phyloP scores from a whole-genome alignment of 192 early-diverging fungal genomes.

The Rhizophlyctis rosea region DNA sequence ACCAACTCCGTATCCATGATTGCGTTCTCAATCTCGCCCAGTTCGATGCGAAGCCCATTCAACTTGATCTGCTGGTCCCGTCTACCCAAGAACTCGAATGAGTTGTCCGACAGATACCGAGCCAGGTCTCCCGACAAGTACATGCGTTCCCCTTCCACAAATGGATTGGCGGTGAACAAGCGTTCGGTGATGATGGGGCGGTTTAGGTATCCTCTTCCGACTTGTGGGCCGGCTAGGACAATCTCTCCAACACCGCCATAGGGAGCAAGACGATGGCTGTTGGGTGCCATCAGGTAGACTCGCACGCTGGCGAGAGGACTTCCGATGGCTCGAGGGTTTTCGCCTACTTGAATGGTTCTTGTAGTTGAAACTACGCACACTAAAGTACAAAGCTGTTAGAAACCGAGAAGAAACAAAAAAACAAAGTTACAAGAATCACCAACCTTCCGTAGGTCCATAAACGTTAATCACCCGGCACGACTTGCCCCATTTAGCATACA shows the following conservation, averaged over 20 bases:
- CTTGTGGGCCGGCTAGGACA: conserved; percentile 7
- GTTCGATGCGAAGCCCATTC: conserved; percentile 24
- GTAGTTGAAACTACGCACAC: conserved; percentile 3
- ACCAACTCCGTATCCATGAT: too few relatives aligned
- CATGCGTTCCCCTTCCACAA: conserved; percentile 1
- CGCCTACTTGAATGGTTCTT: conserved; percentile 2
- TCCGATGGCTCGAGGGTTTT: conserved; percentile 13
- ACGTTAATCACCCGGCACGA: neutral
- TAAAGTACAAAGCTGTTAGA: neutral
- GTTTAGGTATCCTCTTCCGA: conserved; percentile 20
- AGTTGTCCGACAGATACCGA: neutral
- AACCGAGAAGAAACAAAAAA: neutral
- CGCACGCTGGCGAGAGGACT: conserved; percentile 2
- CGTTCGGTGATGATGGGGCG: conserved; percentile 8
- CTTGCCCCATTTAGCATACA: neutral
- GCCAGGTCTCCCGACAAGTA: conserved; percentile 14
- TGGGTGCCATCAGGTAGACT: conserved; percentile 10
- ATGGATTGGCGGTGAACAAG: neutral
- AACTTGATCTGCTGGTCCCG: conserved; percentile 25
- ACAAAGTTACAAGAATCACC: neutral
- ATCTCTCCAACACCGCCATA: conserved; percentile 15
- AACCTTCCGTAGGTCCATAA: conserved; percentile 11
- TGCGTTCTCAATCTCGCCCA: conserved; percentile 22
- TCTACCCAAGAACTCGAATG: conserved; percentile 20
- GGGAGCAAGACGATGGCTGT: conserved; percentile 28